Percentiles rank a stretch among this genome's conserved stretches.
phyloP scores from a whole-genome alignment of 371 early-diverging fungal genomes.

The Rhizopus microsporus region DNA sequence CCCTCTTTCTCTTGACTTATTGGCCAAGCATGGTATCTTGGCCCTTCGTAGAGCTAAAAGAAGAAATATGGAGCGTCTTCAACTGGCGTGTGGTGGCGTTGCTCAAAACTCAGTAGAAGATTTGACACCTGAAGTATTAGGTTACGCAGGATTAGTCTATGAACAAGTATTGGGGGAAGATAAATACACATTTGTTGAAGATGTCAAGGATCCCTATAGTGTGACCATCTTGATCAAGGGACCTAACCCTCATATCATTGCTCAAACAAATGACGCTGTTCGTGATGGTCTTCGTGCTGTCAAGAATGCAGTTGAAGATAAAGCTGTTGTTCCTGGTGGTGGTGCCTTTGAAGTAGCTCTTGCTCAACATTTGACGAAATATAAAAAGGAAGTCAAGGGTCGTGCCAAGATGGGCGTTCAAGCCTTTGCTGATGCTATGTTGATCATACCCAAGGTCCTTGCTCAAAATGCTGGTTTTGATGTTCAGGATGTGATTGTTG shows the following conservation, averaged over 20 bases:
- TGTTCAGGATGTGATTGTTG: constrained; percentile 94
- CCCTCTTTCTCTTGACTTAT: constrained; percentile 96
- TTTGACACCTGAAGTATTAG: constrained; percentile 85
- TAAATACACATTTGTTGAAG: constrained; percentile 99
- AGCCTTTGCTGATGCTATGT: constrained; percentile 95
- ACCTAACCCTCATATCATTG: constrained; percentile 94
- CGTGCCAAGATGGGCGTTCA: constrained; percentile 95
- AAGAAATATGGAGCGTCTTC: constrained; percentile 99
- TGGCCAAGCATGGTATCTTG: constrained; percentile 96
- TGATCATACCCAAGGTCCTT: constrained; percentile 96
- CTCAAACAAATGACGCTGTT: constrained; percentile 96
- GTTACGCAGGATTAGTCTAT: constrained; percentile 94
- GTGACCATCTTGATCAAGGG: constrained; percentile 98
- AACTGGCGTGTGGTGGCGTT: constrained; percentile 96
- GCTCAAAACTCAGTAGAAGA: constrained; percentile 99
- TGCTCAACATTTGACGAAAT: constrained; percentile 79
- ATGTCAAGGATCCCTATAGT: constrained; percentile 90
- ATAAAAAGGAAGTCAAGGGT: constrained; percentile 90
- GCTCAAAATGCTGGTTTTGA: constrained; percentile 97
- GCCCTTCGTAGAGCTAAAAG: constrained; percentile 99
- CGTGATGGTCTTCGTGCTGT: constrained; percentile 98
- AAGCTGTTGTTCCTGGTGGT: constrained; percentile 93
- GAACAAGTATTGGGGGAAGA: constrained; percentile 99
- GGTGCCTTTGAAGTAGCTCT: constrained; percentile 95
- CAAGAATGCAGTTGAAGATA: constrained; percentile 96